Evolutionary conservation across 495 filamentous ascomycete species (phyloP), one percentile per base, ranked within the genome.

Genomic region (Antarctomyces pellizariae): DNA sequence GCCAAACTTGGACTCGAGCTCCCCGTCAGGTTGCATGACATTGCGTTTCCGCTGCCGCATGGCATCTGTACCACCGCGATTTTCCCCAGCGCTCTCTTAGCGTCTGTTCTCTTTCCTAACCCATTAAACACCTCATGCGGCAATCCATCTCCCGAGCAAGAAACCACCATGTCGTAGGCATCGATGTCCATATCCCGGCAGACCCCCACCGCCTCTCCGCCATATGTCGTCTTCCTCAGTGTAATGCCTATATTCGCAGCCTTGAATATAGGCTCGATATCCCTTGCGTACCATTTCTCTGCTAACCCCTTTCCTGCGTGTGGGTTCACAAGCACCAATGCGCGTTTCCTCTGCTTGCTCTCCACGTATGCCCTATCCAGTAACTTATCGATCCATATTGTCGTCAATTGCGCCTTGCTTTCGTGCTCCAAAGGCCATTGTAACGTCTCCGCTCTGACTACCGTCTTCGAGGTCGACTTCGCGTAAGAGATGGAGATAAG

Each of bases 91-190:
- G 83, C 86, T 25, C 59, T 62, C 24, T 60, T 51, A 13, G 78
- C 80, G 48, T 93, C 71, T 4, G 53, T 36, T 24, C 75, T 70
- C 45, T 71, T 72, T 9, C 57, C 79, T 13, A 97, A 43, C 5
- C 86, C 86, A 42, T 97, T 95, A 57, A 91, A 91, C 7, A 92
- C 75, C 48, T 97, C 84, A 41, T 91, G 73, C 0, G 79, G 76
- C 10, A 92, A 44, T 7, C 86, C 86, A 37, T 97, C 86, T 2
- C 86, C 86, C 5, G 84, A 93, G 41, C 82, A 90, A 34, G 75
- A 75, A 7, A 86, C 64, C 4, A 92, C 61, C 3, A 77, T 67
- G 50, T 97, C 86, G 41, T 64, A 89, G 2, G 59, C 62, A 12
- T 77, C 60, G 11, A 76, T 62, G 42, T 93, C 71, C n/a, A 93